Evolutionary conservation across 1,284 basidiomycete genomes (phyloP).

Genomic region (Ceratobasidium sp.): DNA sequence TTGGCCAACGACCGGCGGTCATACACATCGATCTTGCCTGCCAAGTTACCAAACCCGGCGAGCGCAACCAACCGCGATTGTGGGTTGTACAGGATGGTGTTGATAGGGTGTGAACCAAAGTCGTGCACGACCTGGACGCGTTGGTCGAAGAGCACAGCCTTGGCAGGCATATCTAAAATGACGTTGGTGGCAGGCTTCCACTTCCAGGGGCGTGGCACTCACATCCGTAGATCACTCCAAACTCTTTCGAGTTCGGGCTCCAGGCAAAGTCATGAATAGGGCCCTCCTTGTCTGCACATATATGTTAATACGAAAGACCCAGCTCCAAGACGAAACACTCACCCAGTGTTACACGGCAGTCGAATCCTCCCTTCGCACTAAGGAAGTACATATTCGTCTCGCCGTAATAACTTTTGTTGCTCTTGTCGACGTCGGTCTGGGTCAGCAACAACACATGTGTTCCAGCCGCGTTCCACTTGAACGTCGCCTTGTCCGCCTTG

Average conservation of each 20-base stretch:
- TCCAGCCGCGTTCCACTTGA: constrained; percentile 97
- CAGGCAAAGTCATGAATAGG: constrained; percentile 97
- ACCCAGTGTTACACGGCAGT: constrained; percentile 86
- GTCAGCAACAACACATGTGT: constrained; percentile 89
- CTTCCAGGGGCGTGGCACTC: constrained; percentile 57
- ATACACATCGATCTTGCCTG: constrained; percentile 92
- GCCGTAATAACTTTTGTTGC: constrained; percentile 98
- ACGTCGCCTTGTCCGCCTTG: constrained; percentile 93
- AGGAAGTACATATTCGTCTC: constrained; percentile 96
- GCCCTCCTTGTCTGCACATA: constrained; percentile 86
- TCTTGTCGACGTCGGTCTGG: constrained; percentile 96
- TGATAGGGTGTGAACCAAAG: constrained; percentile 89
- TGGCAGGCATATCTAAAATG: constrained; percentile 89
- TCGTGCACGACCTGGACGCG: constrained; percentile 90
- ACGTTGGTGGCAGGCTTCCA: constrained; percentile 34
- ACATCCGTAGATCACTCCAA: constrained; percentile 96
- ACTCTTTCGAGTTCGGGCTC: constrained; percentile 98
- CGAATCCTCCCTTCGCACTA: constrained; percentile 94
- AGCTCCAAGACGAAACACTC: constrained; percentile 41
- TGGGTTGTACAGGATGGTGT: constrained; percentile 95
- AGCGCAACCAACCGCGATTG: constrained; percentile 90
- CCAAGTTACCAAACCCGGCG: constrained; percentile 96
- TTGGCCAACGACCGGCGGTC: constrained; percentile 90
- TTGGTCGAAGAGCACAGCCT: constrained; percentile 91
- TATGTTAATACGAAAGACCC: background rate